Base-by-base conservation (phyloP, 306 rosid species). In the Vicia villosa region DNA sequence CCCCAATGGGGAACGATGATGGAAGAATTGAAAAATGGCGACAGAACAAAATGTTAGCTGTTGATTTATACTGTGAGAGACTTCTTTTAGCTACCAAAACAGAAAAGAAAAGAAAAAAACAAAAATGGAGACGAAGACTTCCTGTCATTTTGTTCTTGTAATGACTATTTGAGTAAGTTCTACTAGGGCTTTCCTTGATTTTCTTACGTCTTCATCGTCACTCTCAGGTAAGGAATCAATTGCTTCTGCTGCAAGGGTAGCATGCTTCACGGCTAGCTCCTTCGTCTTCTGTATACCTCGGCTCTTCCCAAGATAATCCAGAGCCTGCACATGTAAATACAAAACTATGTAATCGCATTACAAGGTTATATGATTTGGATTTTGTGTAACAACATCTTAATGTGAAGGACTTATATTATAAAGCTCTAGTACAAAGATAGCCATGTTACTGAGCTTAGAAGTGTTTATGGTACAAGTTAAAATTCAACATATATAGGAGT, bases 291-390 rank as follows among this genome's bases (percentile, higher is more conserved):
- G 99, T 70, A 94, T 81, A 59, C 97, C 99, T 28, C 79, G 77
- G 54, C 99, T 94, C 84, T 83, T 87, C 14, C 85, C 95, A 15
- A 94, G 91, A 77, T 87, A 94, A n/a, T 94, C 97, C 60, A 94
- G 70, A 65, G 92, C 99, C 99, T 94, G 57, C 16, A 59, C n/a
- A 71, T 60, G 52, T 41, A 67, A 75, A 57, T 21, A 63, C 65
- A 38, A 17, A 46, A 59, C n/a, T 68, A 42, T 46, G 51, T 15
- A 14, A 56, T 32, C 13, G 5, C 26, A 5, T 28, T 40, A 15
- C 50, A 32, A 59, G 75, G 34, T 4, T 24, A 56, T 66, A 24
- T 63, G 22, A 41, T 42, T 37, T 63, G 20, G 69, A 20, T 42
- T 63, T 6, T 38, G 51, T 38, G 68, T 40, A n/a, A n/a, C n/a